phyloP scores from a whole-genome alignment of 352 stramenopile species.

The Phytopythium mirpurense region DNA sequence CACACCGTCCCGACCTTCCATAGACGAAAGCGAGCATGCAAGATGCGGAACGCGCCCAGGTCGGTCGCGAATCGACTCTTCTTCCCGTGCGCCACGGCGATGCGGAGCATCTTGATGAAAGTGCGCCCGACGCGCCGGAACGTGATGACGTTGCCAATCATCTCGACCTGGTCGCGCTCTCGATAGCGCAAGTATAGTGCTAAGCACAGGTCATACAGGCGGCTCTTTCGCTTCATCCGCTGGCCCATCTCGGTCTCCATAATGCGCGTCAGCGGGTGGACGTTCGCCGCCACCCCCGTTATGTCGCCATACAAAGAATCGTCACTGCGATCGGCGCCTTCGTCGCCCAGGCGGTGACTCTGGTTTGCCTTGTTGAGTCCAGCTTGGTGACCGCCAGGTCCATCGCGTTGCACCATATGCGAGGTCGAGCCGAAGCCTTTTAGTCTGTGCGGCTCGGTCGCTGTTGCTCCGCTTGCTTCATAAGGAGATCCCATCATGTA shows the following conservation, averaged over 20 bases:
- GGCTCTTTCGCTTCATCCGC: constrained; percentile 56
- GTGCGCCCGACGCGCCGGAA: constrained; percentile 38
- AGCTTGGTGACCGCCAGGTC: background rate
- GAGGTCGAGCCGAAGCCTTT: background rate
- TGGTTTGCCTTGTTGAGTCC: background rate
- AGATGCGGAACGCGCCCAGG: constrained; percentile 37
- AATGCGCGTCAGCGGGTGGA: constrained; percentile 34
- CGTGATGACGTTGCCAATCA: constrained; percentile 48
- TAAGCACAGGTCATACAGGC: constrained; percentile 50
- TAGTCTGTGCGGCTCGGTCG: background rate
- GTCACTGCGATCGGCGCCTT: background rate
- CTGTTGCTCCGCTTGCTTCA: background rate
- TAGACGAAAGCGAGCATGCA: constrained; percentile 31
- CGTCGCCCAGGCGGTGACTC: background rate
- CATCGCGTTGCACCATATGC: constrained; percentile 1
- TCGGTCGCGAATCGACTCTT: constrained; percentile 47
- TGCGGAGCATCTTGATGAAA: constrained; percentile 25
- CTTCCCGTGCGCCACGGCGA: constrained; percentile 22
- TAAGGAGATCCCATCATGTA: background rate
- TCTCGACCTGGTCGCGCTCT: constrained; percentile 41
- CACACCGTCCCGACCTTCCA: constrained; percentile 36
- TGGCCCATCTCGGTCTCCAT: constrained; percentile 55
- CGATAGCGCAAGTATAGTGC: constrained; percentile 50
- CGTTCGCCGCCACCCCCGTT: background rate
- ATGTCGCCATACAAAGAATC: background rate